A percentile compares a stretch with the other conserved stretches of the same genome.
phyloP scores from a whole-genome alignment of 164 flowering plant genomes.

The Brasenia schreberi region DNA sequence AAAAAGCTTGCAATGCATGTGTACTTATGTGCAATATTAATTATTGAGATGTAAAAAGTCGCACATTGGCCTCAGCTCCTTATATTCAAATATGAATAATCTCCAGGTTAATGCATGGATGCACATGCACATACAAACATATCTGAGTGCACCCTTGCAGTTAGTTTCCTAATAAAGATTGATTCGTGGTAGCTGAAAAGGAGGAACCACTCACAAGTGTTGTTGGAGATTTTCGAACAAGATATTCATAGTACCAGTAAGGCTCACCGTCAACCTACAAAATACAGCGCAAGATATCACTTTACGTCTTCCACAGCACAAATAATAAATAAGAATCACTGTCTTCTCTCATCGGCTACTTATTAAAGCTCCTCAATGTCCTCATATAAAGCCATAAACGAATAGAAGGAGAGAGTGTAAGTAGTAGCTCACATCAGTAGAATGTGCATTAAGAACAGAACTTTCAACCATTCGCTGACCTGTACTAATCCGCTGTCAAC shows the following conservation, averaged over 20 bases:
- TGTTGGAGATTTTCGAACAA: slow-evolving; percentile 88
- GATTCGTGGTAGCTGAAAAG: not conserved
- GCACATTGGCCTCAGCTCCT: no score
- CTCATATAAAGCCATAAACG: not conserved
- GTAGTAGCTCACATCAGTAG: slow-evolving; percentile 38
- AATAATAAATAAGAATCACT: not conserved
- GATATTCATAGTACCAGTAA: slow-evolving; percentile 87
- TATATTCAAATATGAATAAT: no score
- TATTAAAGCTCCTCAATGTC: not conserved
- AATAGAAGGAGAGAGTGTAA: not conserved
- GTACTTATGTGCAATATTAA: no score
- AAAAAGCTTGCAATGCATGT: no score
- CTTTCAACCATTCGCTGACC: slow-evolving; percentile 79
- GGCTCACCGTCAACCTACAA: slow-evolving; percentile 77
- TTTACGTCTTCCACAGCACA: not conserved
- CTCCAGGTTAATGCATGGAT: no score
- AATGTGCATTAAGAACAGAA: slow-evolving; percentile 77
- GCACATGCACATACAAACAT: no score
- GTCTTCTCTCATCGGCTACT: not conserved
- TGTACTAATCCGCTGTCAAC: slow-evolving; percentile 68
- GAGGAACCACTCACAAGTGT: slow-evolving; percentile 32
- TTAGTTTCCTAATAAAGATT: not conserved
- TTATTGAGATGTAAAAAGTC: no score
- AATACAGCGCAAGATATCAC: not conserved
- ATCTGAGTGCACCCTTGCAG: not conserved